Evolutionary conservation across 257 asterid species (phyloP), one percentile per base, ranked within the genome.

Genomic region (Paraleonurus japonicus): DNA sequence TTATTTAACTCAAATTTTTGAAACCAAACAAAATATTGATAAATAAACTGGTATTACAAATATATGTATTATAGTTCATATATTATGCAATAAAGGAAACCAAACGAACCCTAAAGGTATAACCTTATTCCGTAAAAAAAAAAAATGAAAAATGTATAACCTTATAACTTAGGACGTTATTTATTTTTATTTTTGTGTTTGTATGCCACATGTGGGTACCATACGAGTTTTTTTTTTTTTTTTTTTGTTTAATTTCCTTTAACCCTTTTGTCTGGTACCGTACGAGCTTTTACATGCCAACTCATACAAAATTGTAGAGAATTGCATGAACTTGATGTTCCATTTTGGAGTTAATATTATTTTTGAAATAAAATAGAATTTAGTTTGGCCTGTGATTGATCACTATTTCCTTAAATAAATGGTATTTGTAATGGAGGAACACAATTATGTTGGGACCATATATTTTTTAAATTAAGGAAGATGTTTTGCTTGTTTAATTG

Each of bases 401-500:
- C 65, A 73, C 67, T 69, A 50, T 24, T 28, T 51, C 59, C 59
- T 51, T n/a, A n/a, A n/a, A n/a, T n/a, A n/a, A n/a, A 3, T 43
- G 7, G 51, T 43, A 13, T 39, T 17, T 1, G 1, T 15, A 53
- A 58, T 45, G 43, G 41, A 43, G 43, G 70, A 69, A 78, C 67
- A 65, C 33, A 15, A 66, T 65, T 60, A 27, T 61, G 57, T 73
- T 71, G 68, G 85, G 79, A 9, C 66, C 81, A 61, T 27, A n/a
- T 54, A 12, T 27, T 16, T 43, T 69, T 37, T 54, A 8, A 53
- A 19, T 8, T 39, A 30, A 57, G 65, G 76, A 67, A 72, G 76
- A 54, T 74, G 78, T 77, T n/a, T 72, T 66, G 73, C 55, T 81
- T 77, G 73, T 70, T 75, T 41, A 43, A 43, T 12, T 70, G 43